Evolutionary conservation across 2,329 filamentous ascomycete genomes (phyloP).

Genomic region (Hymenoscyphus occultus): DNA sequence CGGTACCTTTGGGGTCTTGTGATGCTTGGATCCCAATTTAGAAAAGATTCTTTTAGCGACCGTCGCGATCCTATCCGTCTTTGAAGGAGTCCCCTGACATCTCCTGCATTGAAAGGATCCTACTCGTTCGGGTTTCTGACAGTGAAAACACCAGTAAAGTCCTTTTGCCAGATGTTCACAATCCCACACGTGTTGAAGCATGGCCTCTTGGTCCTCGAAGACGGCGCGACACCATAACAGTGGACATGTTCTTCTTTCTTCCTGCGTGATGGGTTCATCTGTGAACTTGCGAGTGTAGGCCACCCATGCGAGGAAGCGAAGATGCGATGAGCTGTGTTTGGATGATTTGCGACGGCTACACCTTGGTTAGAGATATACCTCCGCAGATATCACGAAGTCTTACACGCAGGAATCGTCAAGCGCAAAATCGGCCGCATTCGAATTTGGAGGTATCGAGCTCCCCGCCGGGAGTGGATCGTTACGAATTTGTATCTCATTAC

Average conservation of each 20-base stretch:
- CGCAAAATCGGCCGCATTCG: constrained; percentile 22
- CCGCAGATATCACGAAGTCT: constrained; percentile 9
- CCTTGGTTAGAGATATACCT: not conserved
- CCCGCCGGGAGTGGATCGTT: constrained; percentile 18
- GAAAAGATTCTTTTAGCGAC: constrained; percentile 34
- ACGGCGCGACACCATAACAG: constrained; percentile 28
- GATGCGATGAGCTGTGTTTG: constrained; percentile 31
- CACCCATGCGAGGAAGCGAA: constrained; percentile 32
- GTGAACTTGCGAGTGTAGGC: constrained; percentile 32
- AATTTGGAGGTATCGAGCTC: constrained; percentile 20
- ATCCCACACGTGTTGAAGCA: constrained; percentile 32
- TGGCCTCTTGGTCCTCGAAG: constrained; percentile 28
- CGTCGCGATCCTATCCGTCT: constrained; percentile 27
- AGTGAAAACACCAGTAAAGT: constrained; percentile 33
- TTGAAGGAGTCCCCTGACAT: constrained; percentile 28
- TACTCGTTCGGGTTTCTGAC: constrained; percentile 28
- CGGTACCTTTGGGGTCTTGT: constrained; percentile 15
- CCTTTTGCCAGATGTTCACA: constrained; percentile 31
- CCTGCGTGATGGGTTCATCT: constrained; percentile 28
- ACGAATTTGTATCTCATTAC: constrained; percentile 15
- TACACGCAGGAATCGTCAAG: constrained; percentile 33
- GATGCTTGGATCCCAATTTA: constrained; percentile 26
- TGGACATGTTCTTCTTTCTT: constrained; percentile 30
- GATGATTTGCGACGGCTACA: constrained; percentile 29
- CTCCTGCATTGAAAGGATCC: constrained; percentile 29